phyloP scores from a whole-genome alignment of 2,329 filamentous ascomycete species.

The Pseudopithomyces chartarum region DNA sequence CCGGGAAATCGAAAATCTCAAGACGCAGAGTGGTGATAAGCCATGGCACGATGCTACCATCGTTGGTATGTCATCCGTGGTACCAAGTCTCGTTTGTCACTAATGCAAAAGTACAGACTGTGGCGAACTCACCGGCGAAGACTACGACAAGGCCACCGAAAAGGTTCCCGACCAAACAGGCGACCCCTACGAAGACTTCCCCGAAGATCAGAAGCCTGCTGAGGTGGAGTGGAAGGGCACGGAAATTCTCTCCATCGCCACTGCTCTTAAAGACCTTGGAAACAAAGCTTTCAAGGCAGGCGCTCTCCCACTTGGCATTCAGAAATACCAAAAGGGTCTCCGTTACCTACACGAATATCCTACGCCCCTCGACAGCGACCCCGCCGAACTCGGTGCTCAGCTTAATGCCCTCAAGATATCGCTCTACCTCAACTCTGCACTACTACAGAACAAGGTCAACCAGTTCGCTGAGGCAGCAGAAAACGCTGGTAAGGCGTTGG shows the following conservation, averaged over 20 bases:
- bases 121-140: constrained; percentile 78
- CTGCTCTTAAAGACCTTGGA: constrained; percentile 86
- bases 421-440: constrained; percentile 85
- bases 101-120: constrained; percentile 63
- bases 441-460: constrained; percentile 81
- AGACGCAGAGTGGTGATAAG: constrained; percentile 77
- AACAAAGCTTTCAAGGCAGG: constrained; percentile 89
- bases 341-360: constrained; percentile 88
- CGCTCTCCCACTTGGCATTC: constrained; percentile 71
- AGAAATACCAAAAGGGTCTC: constrained; percentile 93
- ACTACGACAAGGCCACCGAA: constrained; percentile 68
- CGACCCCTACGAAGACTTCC: constrained; percentile 94
- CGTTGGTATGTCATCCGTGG: constrained; percentile 42
- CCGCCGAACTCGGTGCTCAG: constrained; percentile 67
- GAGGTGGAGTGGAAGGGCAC: constrained; percentile 67
- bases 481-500: constrained; percentile 74
- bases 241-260: constrained; percentile 77
- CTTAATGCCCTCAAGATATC: constrained; percentile 79
- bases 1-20: constrained; percentile 84
- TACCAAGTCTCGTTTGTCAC: too few relatives aligned
- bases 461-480: constrained; percentile 72
- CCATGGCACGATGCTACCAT: constrained; percentile 76
- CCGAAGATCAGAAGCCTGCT: constrained; percentile 71
- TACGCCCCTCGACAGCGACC: constrained; percentile 69
- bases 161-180: constrained; percentile 79